These are phyloP conservation scores for Groenewaldozyma sp. DNA, from an alignment of 1,139 yeast genomes.

Conservation along the genomic window DNA sequence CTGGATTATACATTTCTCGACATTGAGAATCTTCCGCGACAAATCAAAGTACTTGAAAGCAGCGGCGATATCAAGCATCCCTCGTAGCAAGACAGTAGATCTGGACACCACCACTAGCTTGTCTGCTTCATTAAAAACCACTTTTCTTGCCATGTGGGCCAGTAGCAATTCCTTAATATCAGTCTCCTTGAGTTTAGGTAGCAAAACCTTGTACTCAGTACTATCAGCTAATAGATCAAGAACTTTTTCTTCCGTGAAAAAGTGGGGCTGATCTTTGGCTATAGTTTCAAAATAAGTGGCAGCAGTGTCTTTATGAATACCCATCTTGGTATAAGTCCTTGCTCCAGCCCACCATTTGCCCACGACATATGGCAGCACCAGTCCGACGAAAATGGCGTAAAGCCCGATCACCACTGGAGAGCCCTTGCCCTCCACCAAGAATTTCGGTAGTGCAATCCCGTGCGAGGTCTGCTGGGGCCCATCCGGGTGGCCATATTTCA, in stretches of 20 bases:
- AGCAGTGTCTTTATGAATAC: slow-evolving; percentile 78
- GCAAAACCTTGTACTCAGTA: slow-evolving; percentile 46
- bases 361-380: slow-evolving; percentile 69
- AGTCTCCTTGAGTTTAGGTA: slow-evolving; percentile 37
- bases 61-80: slow-evolving; percentile 72
- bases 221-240: slow-evolving; percentile 56
- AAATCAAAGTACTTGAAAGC: slow-evolving; percentile 68
- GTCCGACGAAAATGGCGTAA: slow-evolving; percentile 67
- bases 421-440: slow-evolving; percentile 76
- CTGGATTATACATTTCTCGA: slow-evolving; percentile 67
- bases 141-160: slow-evolving; percentile 47
- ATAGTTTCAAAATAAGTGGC: slow-evolving; percentile 42
- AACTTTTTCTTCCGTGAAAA: slow-evolving; percentile 48
- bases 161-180: slow-evolving; percentile 45
- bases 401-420: slow-evolving; percentile 56
- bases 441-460: slow-evolving; percentile 93
- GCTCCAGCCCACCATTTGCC: slow-evolving; percentile 85
- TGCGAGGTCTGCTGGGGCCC: slow-evolving; percentile 94
- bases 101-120: slow-evolving; percentile 51
- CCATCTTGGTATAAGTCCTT: slow-evolving; percentile 71
- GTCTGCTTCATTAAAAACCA: slow-evolving; percentile 33
- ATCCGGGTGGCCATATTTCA: slow-evolving; percentile 93
- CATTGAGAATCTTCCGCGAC: slow-evolving; percentile 50
- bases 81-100: slow-evolving; percentile 59
- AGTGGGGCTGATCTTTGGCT: slow-evolving; percentile 67